Percentiles rank a stretch among this genome's conserved stretches.
Evolutionary conservation across 1,284 basidiomycete species (phyloP).

Genomic region (Rhizoctonia solani): DNA sequence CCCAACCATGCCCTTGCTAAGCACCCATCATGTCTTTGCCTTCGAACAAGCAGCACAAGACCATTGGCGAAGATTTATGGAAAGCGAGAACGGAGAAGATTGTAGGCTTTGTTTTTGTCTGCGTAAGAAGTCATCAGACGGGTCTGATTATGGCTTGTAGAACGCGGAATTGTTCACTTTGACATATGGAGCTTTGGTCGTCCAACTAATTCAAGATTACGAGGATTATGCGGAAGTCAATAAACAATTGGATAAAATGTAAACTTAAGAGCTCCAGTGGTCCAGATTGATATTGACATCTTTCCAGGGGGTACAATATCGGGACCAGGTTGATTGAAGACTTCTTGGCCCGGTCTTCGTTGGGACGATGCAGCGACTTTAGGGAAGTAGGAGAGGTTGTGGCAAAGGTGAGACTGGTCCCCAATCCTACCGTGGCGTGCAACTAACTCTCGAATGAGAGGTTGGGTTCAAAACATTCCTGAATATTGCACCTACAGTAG

Average conservation of each 20-base stretch:
- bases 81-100: constrained; percentile 89
- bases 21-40: constrained; percentile 37
- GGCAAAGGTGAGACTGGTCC: constrained; percentile 65
- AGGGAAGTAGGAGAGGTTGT: constrained; percentile 92
- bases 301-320: constrained; percentile 95
- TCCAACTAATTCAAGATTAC: constrained; percentile 98
- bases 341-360: constrained; percentile 87
- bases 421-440: neutral
- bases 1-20: neutral
- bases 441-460: constrained; percentile 49
- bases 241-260: constrained; percentile 67
- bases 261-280: constrained; percentile 35
- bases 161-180: constrained; percentile 97
- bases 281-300: neutral
- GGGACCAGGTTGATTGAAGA: constrained; percentile 97
- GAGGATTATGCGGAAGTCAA: constrained; percentile 91
- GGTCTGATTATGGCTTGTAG: constrained; percentile 49
- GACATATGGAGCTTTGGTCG: constrained; percentile 96
- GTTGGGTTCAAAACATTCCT: constrained; percentile 99
- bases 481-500: constrained; percentile 86
- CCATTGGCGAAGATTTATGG: constrained; percentile 88
- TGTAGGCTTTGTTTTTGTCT: constrained; percentile 52
- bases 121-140: neutral
- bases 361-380: constrained; percentile 89
- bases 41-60: constrained; percentile 70